Base-by-base conservation (phyloP, 768 basidiomycete genomes). In the Leccinum subtestaceum region DNA sequence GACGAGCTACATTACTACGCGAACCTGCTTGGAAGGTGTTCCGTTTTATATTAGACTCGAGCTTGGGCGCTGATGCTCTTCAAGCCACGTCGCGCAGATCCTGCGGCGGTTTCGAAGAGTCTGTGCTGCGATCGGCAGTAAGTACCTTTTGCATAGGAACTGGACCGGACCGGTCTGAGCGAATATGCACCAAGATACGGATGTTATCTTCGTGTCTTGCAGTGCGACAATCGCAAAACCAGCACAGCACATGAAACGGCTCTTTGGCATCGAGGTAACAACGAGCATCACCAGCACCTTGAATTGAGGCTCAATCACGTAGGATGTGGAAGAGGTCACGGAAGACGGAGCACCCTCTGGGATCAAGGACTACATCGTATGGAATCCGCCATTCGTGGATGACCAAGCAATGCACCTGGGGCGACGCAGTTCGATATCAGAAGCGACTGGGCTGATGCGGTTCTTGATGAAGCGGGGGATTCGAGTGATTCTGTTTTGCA, bases 1-100 rank as follows among this genome's bases (percentile, higher is more conserved):
- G 91, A 95, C 67, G 93, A 96, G 68, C 69, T 95, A 36, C 93
- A 96, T 71, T 94, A 91, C 67, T 95, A 96, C 67, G 80, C 84
- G 2, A 87, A 88, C 43, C 74, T 89, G 10, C 81, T 95, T 53
- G 94, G 93, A 61, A 92, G 89, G 91, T 89, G 63, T 21, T 62
- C 3, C 13, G 17, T 43, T 54, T 55, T 19, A 13, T 34, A 31
- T 19, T 9, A 32, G 9, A 25, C 29, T 23, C 21, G 7, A 29
- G 5, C 21, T 31, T 53, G 19, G 7, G 5, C 17, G 11, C 54
- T 62, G 52, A 60, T 49, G 23, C 43, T 55, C 23, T 12, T 25
- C 43, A 63, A 93, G 91, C 62, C 92, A 95, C 67, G 87, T 92
- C 19, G 91, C 93, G 0, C 83, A 87, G 58, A 83, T 95, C 38